Conservation (phyloP, 306 rosid species). For the Chamaecrista fasciculata region DNA sequence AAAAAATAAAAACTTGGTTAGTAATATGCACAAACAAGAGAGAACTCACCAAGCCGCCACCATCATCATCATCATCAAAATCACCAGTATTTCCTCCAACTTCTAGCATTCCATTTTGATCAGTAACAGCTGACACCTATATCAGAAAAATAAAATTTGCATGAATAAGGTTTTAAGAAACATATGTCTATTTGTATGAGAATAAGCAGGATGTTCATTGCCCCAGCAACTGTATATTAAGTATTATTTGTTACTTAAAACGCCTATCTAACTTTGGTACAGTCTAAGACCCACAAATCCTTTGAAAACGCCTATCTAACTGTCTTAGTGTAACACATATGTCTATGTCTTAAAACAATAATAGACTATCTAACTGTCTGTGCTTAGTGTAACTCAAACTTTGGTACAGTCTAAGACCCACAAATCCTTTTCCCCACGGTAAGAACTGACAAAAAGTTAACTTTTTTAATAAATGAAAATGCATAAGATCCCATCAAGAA, state of each 20-base stretch:
- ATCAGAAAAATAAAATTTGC: constrained; percentile 15
- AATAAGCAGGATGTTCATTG: constrained; percentile 22
- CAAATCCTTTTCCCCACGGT: background rate
- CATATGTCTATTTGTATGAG: constrained; percentile 4
- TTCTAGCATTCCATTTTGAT: constrained; percentile 79
- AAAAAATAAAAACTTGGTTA: background rate
- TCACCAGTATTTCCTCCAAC: constrained; percentile 79
- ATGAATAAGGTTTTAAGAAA: constrained; percentile 13
- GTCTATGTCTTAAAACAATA: too few species aligned
- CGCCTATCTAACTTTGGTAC: background rate
- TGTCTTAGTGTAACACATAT: too few species aligned
- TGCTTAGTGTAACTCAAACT: background rate
- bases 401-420: background rate
- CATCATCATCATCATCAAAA: constrained; percentile 92
- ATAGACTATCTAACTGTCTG: background rate
- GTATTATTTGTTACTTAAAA: background rate
- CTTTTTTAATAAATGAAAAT: background rate
- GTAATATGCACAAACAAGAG: constrained; percentile 6
- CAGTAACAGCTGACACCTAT: constrained; percentile 89
- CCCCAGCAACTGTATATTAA: background rate
- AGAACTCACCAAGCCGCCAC: constrained; percentile 78
- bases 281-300: background rate
- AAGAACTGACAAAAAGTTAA: background rate
- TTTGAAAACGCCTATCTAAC: too few species aligned
- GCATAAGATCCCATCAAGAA: background rate